Conservation (phyloP, 2,329 filamentous ascomycete genomes). For the Penicillium brevicompactum region DNA sequence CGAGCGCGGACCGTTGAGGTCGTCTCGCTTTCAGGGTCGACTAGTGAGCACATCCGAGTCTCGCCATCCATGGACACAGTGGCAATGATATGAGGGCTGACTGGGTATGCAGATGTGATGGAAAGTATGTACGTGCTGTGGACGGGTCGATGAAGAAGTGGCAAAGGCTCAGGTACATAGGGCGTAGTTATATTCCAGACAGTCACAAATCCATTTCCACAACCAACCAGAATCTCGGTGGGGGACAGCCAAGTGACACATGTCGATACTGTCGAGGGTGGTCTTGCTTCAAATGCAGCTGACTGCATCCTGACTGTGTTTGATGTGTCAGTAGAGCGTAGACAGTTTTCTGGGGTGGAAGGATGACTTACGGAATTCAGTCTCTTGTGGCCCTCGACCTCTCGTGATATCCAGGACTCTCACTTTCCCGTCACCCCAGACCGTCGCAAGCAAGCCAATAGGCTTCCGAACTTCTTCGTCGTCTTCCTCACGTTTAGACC, state of each 20-base stretch:
- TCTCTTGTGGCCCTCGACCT: conserved; percentile 24
- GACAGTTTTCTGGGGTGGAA: not conserved
- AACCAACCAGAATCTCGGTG: conserved; percentile 57
- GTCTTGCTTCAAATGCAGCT: conserved; percentile 54
- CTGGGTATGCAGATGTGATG: conserved; percentile 54
- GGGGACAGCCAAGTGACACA: conserved; percentile 60
- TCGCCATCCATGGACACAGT: conserved; percentile 59
- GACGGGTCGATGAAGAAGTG: conserved; percentile 40
- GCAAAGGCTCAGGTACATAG: conserved; percentile 22
- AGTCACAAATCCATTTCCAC: conserved; percentile 58
- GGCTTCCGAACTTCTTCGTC: conserved; percentile 29
- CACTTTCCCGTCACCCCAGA: conserved; percentile 61
- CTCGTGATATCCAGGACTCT: conserved; percentile 57
- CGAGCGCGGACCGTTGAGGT: conserved; percentile 52
- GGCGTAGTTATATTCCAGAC: conserved; percentile 51
- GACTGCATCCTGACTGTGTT: conserved; percentile 44
- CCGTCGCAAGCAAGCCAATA: conserved; percentile 57
- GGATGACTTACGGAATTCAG: conserved; percentile 35
- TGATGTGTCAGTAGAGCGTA: conserved; percentile 1
- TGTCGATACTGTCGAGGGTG: conserved; percentile 57
- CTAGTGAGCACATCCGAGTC: conserved; percentile 56
- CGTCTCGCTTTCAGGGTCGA: conserved; percentile 49
- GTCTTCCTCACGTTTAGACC: conserved; percentile 33
- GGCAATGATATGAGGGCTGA: conserved; percentile 54
- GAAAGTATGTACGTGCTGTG: conserved; percentile 44